phyloP scores from a whole-genome alignment of 2,329 filamentous ascomycete species.

The Ophiostoma piceae region DNA sequence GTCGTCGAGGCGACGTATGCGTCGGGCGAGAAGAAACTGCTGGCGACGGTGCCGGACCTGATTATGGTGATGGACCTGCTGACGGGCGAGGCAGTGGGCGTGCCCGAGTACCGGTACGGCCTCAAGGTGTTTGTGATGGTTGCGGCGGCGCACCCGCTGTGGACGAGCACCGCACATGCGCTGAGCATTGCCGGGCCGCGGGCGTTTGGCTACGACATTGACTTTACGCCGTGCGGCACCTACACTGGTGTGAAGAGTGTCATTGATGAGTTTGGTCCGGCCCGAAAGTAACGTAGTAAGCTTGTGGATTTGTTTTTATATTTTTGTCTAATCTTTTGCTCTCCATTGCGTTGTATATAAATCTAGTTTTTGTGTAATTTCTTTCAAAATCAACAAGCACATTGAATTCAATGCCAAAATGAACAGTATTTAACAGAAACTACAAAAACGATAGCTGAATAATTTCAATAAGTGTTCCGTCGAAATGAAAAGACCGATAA shows the following conservation, averaged over 20 bases:
- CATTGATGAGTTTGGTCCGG: constrained; percentile 44
- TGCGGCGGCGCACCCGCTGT: constrained; percentile 50
- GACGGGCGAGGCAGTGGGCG: constrained; percentile 46
- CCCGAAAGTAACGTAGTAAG: not conserved
- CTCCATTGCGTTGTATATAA: too few species aligned
- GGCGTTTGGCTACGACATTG: constrained; percentile 41
- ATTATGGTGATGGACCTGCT: constrained; percentile 46
- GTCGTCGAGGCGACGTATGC: constrained; percentile 30
- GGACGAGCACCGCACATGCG: constrained; percentile 46
- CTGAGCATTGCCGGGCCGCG: constrained; percentile 44
- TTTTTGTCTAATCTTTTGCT: too few species aligned
- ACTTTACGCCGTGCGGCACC: constrained; percentile 45
- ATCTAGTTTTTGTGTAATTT: too few species aligned
- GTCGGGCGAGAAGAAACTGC: constrained; percentile 30
- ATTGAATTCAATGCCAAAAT: too few species aligned
- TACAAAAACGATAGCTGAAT: too few species aligned
- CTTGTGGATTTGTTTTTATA: not conserved
- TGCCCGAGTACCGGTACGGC: constrained; percentile 52
- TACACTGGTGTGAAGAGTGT: constrained; percentile 49
- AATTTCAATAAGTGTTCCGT: too few species aligned
- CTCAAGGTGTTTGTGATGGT: constrained; percentile 48
- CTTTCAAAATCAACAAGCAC: too few species aligned
- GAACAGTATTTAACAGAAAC: too few species aligned
- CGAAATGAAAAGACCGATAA: too few species aligned
- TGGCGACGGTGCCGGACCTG: constrained; percentile 47